Percentiles rank a stretch among this genome's conserved stretches.
phyloP scores from a whole-genome alignment of 169 alveolate genomes.

The Plasmodium ovale region DNA sequence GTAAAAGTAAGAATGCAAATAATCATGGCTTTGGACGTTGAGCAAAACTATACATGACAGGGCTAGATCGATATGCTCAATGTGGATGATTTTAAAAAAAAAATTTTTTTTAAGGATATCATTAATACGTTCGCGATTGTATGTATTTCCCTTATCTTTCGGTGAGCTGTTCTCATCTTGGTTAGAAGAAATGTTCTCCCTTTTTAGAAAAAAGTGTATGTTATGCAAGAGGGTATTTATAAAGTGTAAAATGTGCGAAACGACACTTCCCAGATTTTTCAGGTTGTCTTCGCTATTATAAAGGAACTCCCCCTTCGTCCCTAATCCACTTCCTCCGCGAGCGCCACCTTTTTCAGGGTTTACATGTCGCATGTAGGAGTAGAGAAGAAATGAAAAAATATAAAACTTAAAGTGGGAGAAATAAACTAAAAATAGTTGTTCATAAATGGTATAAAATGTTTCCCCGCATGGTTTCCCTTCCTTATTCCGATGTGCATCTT shows the following conservation, averaged over 20 bases:
- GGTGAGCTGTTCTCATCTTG: background rate
- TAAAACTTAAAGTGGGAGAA: conserved; percentile 56
- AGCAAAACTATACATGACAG: conserved; percentile 43
- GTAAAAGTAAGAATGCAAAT: conserved; percentile 13
- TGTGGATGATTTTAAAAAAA: conserved; percentile 17
- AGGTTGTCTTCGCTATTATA: conserved; percentile 34
- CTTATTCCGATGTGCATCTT: background rate
- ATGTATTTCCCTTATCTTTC: background rate
- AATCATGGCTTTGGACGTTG: conserved; percentile 10
- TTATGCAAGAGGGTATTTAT: conserved; percentile 14
- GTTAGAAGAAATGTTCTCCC: background rate
- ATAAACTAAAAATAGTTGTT: conserved; percentile 36
- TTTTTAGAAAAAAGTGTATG: conserved; percentile 2
- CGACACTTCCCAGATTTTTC: conserved; percentile 20
- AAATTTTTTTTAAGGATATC: conserved; percentile 27
- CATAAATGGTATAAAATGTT: background rate
- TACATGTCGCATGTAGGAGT: conserved; percentile 27
- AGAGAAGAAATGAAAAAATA: conserved; percentile 51
- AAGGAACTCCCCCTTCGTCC: background rate
- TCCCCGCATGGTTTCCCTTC: background rate
- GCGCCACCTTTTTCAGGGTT: background rate
- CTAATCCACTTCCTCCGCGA: background rate
- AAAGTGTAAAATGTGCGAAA: conserved; percentile 1
- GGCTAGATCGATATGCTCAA: conserved; percentile 25
- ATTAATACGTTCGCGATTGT: conserved; percentile 18